Evolutionary conservation across 495 filamentous ascomycete genomes (phyloP), one percentile per base, ranked within the genome.

Genomic region (Hypomontagnella monticulosa): DNA sequence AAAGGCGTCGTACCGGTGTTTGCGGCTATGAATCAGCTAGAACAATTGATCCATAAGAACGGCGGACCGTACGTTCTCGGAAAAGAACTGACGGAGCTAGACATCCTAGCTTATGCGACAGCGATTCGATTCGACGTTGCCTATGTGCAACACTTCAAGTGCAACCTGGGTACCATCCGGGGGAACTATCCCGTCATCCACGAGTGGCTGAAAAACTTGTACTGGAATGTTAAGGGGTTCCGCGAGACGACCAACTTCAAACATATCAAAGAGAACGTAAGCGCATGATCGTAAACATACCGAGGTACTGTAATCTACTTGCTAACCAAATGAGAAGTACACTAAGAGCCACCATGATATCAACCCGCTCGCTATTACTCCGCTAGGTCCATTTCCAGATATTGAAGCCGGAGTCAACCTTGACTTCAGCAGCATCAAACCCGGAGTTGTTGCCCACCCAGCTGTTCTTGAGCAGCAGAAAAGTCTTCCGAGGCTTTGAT

Each of bases 221-320:
- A 93, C 75, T 93, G 88, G 84, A 85, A 88, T 63, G 78, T 85
- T 14, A 81, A 83, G 6, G 89, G 85, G 1, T 94, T 93, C 71
- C 83, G 80, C 67, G 81, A 87, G 47, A 92, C 90, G 11, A 90
- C 89, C 15, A 79, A 86, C 57, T 92, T 93, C 69, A 73, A 84
- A 60, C 83, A 86, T 65, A 85, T 86, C 71, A 86, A 86, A 73
- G 79, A 78, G 32, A 79, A 81, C 57, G 64, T 67, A 16, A 54
- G 64, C 56, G 19, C 3, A 14, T 9, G 5, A 20, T 9, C 30
- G 3, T 8, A n/a, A 16, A 6, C 1, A 16, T 37, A 1, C 8
- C 36, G 12, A 20, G 38, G 19, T 43, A 10, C 10, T 37, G 1
- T 16, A n/a, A 19, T 9, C 9, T 15, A 30, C 9, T 16, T 20